Conservation (phyloP, 108 stramenopile genomes). For the Nitzschia palea region DNA sequence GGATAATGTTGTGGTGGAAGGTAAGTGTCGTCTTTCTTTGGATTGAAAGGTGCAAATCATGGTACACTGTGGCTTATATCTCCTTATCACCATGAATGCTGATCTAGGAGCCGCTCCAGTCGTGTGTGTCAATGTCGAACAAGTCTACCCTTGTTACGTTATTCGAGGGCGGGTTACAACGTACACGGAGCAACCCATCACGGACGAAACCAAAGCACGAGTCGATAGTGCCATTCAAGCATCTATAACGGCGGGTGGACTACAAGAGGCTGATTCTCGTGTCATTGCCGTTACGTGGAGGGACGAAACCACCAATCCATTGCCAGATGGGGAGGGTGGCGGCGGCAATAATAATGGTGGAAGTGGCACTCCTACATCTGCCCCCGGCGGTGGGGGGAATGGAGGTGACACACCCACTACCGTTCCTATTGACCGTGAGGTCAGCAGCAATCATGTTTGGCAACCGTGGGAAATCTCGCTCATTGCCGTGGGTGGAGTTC, state of each 20-base stretch:
- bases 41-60: not conserved
- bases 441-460: not conserved
- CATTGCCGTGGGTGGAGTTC: slow-evolving; percentile 3
- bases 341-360: not conserved
- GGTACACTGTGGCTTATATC: too few species aligned
- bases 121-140: slow-evolving; percentile 8
- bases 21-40: not conserved
- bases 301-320: slow-evolving; percentile 1
- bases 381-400: not conserved
- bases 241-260: not conserved
- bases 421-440: not conserved
- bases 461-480: slow-evolving; percentile 6
- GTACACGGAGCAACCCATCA: slow-evolving; percentile 3
- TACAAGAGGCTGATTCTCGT: slow-evolving; percentile 2
- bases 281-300: slow-evolving; percentile 3
- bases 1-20: slow-evolving; percentile 8
- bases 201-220: not conserved
- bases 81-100: too few species aligned
- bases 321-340: slow-evolving; percentile 6
- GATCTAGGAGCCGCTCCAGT: slow-evolving; percentile 7
- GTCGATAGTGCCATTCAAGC: not conserved
- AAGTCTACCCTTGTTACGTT: slow-evolving; percentile 5
- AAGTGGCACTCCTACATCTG: too few species aligned
- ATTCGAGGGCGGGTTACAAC: slow-evolving; percentile 6
- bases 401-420: not conserved